Conservation (phyloP, 2,329 filamentous ascomycete species). For the Cadophora sp. region DNA sequence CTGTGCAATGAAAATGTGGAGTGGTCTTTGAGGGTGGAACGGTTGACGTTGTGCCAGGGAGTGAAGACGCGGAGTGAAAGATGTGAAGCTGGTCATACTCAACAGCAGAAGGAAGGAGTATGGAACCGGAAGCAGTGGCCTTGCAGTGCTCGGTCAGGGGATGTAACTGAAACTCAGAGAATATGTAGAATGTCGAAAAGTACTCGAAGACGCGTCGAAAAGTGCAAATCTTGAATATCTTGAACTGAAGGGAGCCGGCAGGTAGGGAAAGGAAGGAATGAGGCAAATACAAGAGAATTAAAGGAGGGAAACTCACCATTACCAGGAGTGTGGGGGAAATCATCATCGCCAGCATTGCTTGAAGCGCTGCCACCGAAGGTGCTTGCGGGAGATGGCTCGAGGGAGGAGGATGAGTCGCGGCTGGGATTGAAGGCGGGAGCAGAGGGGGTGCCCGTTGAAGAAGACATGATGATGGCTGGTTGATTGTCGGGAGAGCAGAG, state of each 20-base stretch:
- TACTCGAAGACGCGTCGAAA: constrained; percentile 7
- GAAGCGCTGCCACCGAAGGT: constrained; percentile 37
- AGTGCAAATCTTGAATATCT: too few relatives aligned
- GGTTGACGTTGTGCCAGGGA: not conserved
- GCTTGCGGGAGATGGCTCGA: constrained; percentile 40
- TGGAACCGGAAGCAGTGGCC: not conserved
- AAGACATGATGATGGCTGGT: constrained; percentile 28
- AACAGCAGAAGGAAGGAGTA: not conserved
- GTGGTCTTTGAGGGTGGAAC: not conserved
- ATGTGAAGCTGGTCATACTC: not conserved
- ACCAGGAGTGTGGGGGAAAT: constrained; percentile 31
- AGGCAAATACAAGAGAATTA: not conserved
- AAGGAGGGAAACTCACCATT: constrained; percentile 33
- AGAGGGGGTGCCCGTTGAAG: constrained; percentile 21
- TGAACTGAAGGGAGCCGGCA: not conserved
- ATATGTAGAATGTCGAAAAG: not conserved
- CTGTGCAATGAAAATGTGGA: not conserved
- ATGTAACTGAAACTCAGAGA: not conserved
- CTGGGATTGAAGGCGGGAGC: constrained; percentile 20
- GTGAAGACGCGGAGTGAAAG: not conserved
- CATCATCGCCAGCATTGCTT: constrained; percentile 35
- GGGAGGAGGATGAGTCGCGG: constrained; percentile 27
- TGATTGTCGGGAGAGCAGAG: not conserved
- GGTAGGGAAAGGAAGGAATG: not conserved
- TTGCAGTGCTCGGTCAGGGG: not conserved